Base-by-base conservation (phyloP, 1,284 basidiomycete genomes). In the Ustilago curta region DNA sequence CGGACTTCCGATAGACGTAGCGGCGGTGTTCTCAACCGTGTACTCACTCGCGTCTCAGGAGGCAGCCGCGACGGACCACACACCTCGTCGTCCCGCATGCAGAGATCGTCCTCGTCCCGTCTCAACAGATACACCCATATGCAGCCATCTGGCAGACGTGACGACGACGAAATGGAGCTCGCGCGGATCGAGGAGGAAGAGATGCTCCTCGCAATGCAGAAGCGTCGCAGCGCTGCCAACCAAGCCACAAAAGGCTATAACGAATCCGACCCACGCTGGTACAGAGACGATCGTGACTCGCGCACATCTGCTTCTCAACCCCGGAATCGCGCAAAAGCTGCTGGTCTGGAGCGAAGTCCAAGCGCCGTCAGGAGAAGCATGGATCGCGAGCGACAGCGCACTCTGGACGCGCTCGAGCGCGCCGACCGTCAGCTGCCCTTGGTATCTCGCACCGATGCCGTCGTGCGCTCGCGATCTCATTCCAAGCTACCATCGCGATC, bases 181-280 rank as follows among this genome's bases (percentile, higher is more conserved):
- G 61, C 61, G 2, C 59, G 62, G 16, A 74, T 74, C 62, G 71
- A 74, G 35, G 71, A 74, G 47, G 72, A 75, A 43, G 72, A 75
- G 50, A 66, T 67, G 67, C 55, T 74, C 11, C 59, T 66, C 31
- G 71, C 66, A n/a, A 65, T 57, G 59, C 57, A 65, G 48, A 69
- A 59, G 51, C 71, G 66, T 47, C 57, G 57, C 58, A 62, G 59
- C 32, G 68, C 68, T n/a, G 68, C 62, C 71, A 58, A 66, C 31
- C 54, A 32, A 16, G 66, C 60, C n/a, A 55, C 59, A 21, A 45
- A 37, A 32, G 71, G 53, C 21, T 65, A 50, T 52, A 59, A 69
- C 27, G 48, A 74, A 44, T 58, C 54, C 29, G 71, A 74, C 35
- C 66, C 66, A 27, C 71, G 71, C 40, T 68, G 70, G 70, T 68